Conservation (phyloP, 2,329 filamentous ascomycete species). For the Berkeleyomyces rouxiae region DNA sequence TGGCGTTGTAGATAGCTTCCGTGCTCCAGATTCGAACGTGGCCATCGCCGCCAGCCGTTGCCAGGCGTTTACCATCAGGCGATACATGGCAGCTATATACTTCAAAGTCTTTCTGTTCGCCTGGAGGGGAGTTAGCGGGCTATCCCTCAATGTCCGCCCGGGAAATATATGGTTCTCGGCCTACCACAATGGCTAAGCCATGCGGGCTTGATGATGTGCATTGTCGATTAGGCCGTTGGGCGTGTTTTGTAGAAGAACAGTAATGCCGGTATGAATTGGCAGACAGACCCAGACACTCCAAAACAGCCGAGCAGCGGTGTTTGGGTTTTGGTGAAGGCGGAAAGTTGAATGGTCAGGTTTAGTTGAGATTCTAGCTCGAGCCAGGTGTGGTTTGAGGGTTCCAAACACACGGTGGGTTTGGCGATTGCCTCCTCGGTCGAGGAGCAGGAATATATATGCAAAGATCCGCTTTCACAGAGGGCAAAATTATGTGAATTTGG, state of each 20-base stretch:
- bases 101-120: slow-evolving; percentile 95
- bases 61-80: slow-evolving; percentile 77
- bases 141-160: no score
- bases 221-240: slow-evolving; percentile 22
- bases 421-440: neutral
- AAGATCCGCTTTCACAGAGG: neutral
- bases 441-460: neutral
- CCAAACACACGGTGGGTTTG: neutral
- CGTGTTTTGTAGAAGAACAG: neutral
- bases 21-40: slow-evolving; percentile 97
- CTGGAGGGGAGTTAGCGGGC: slow-evolving; percentile 3
- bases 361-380: neutral
- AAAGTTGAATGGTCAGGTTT: neutral
- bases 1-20: slow-evolving; percentile 73
- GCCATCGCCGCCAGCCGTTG: slow-evolving; percentile 91
- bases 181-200: slow-evolving; percentile 79
- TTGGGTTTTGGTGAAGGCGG: neutral
- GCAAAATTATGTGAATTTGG: neutral
- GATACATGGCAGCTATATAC: slow-evolving; percentile 98
- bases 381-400: neutral
- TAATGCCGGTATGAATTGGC: neutral
- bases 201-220: slow-evolving; percentile 84
- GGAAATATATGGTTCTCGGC: neutral
- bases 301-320: neutral
- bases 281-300: neutral